phyloP scores from a whole-genome alignment of 768 basidiomycete genomes.

The Pholiota microspora region DNA sequence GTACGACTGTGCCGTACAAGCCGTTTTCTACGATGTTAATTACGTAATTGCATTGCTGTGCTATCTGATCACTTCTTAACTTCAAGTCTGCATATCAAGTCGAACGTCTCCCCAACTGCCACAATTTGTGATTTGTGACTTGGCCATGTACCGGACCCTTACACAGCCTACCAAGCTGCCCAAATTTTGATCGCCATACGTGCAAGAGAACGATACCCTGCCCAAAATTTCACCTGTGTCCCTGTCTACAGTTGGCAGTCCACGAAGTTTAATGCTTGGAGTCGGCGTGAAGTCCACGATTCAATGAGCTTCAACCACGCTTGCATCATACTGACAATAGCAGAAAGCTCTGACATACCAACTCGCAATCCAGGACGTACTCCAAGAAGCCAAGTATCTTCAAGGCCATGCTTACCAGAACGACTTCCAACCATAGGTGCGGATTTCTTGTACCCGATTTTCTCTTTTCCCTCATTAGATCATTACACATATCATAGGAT shows the following conservation, averaged over 20 bases:
- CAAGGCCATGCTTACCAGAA: conserved; percentile 61
- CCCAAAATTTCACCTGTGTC: not conserved
- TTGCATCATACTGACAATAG: conserved; percentile 32
- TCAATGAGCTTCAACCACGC: conserved; percentile 57
- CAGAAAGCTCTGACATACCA: conserved; percentile 21
- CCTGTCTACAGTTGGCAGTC: not conserved
- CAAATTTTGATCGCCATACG: not conserved
- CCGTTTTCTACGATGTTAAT: too few relatives aligned
- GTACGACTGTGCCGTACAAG: too few relatives aligned
- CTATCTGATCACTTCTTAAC: not conserved
- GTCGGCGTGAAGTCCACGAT: not conserved
- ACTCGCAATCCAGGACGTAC: conserved; percentile 10
- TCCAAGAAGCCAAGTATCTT: conserved; percentile 39
- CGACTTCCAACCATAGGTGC: conserved; percentile 67
- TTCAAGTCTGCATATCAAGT: too few relatives aligned
- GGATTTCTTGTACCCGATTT: conserved; percentile 18
- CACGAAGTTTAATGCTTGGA: not conserved
- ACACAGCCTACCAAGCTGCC: not conserved
- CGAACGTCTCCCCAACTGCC: not conserved
- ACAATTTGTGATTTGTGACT: conserved; percentile 4
- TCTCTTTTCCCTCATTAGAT: not conserved
- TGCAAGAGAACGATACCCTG: not conserved
- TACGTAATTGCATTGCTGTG: not conserved
- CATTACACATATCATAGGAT: conserved; percentile 45
- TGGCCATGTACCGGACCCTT: not conserved